These are phyloP conservation scores for Volvox reticuliferus DNA, from an alignment of 139 green algal genomes.

Conservation along the genomic window DNA sequence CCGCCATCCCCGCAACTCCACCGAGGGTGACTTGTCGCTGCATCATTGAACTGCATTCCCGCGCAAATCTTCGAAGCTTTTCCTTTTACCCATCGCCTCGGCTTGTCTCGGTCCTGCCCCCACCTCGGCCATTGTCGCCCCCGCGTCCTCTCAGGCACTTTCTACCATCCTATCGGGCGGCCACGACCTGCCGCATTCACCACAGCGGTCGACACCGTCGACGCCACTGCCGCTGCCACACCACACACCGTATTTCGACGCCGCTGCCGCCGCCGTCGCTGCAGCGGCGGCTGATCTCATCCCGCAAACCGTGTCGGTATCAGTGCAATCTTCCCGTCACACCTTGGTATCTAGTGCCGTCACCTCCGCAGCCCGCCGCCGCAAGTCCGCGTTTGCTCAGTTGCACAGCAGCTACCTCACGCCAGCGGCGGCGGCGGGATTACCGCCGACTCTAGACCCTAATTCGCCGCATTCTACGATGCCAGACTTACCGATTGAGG, in stretches of 20 bases:
- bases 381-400: conserved; percentile 15
- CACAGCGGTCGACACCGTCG: too few relatives aligned
- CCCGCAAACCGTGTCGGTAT: background rate
- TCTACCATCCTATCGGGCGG: too few relatives aligned
- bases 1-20: too few relatives aligned
- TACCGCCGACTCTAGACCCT: too few relatives aligned
- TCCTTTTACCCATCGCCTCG: too few relatives aligned
- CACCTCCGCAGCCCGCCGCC: background rate
- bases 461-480: background rate
- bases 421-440: background rate
- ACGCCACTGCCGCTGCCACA: background rate
- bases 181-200: background rate
- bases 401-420: conserved; percentile 43
- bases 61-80: too few relatives aligned
- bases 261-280: conserved; percentile 12
- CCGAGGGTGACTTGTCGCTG: too few relatives aligned
- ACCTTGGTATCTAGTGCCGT: background rate
- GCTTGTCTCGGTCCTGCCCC: too few relatives aligned
- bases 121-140: too few relatives aligned
- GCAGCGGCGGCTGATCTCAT: background rate
- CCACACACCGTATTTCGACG: conserved; percentile 8
- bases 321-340: background rate
- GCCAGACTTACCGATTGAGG: background rate
- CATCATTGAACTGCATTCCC: too few relatives aligned
- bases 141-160: too few relatives aligned